Percentiles rank a stretch among this genome's conserved stretches.
These are phyloP conservation scores for Colletotrichum tabaci DNA, from an alignment of 2,329 filamentous ascomycete species.

Conservation along the genomic window DNA sequence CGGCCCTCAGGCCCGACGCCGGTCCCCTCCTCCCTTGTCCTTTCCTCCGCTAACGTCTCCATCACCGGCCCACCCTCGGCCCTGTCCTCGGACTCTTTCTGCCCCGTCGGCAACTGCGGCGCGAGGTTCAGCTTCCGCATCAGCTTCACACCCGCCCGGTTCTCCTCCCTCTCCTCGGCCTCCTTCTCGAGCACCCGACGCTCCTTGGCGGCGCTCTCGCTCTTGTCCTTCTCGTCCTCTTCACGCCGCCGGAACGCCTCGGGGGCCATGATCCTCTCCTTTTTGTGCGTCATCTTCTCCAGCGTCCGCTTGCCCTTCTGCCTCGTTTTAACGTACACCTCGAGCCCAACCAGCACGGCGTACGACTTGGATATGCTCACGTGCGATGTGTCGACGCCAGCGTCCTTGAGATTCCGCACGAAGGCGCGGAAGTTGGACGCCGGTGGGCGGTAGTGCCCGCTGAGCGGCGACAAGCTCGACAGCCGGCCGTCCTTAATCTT, in stretches of 20 bases:
- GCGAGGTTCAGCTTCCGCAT: conserved; percentile 59
- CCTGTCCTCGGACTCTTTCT: conserved; percentile 43
- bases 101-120: conserved; percentile 48
- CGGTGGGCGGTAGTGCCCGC: conserved; percentile 89
- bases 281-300: conserved; percentile 65
- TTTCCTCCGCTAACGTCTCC: conserved; percentile 34
- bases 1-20: no score
- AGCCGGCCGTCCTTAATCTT: conserved; percentile 87
- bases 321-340: conserved; percentile 81
- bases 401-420: conserved; percentile 78
- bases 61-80: conserved; percentile 39
- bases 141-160: conserved; percentile 48
- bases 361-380: conserved; percentile 88
- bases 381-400: conserved; percentile 83
- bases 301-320: conserved; percentile 72
- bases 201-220: conserved; percentile 70
- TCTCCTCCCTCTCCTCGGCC: conserved; percentile 56
- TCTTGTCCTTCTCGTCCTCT: conserved; percentile 73
- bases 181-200: conserved; percentile 59
- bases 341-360: conserved; percentile 84
- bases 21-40: conserved; percentile 21
- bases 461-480: conserved; percentile 78
- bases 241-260: conserved; percentile 71
- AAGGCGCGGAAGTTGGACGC: conserved; percentile 88
- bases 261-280: conserved; percentile 73